phyloP scores from a whole-genome alignment of 1,284 basidiomycete genomes.

The Erythrobasidium hasegawianum region DNA sequence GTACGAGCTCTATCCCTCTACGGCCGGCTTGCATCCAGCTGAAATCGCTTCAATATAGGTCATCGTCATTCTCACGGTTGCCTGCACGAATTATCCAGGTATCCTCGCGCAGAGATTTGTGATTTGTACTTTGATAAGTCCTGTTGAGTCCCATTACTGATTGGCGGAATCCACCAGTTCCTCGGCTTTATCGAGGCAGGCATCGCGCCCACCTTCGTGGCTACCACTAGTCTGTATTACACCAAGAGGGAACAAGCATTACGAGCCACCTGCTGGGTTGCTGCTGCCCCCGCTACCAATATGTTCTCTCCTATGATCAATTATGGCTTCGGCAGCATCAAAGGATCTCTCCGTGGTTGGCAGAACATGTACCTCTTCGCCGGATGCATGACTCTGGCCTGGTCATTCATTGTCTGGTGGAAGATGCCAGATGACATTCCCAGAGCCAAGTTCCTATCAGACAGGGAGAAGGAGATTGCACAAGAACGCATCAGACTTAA shows the following conservation, averaged over 20 bases:
- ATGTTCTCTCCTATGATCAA: conserved; percentile 26
- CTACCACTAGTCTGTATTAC: conserved; percentile 18
- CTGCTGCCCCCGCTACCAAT: conserved; percentile 21
- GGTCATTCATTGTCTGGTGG: conserved; percentile 25
- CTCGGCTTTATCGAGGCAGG: conserved; percentile 28
- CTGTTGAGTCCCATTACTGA: no score
- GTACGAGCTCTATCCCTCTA: background rate
- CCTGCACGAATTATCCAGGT: conserved; percentile 21
- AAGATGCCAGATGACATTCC: conserved; percentile 21
- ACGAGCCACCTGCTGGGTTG: conserved; percentile 19
- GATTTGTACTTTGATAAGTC: no score
- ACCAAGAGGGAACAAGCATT: conserved; percentile 30
- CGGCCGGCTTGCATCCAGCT: no score
- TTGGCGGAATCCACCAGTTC: background rate
- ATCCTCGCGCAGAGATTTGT: conserved; percentile 20
- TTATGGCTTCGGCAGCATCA: conserved; percentile 16
- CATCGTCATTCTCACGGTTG: conserved; percentile 2
- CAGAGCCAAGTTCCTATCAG: conserved; percentile 14
- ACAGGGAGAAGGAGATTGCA: conserved; percentile 21
- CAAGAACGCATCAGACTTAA: conserved; percentile 11
- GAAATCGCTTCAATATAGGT: no score
- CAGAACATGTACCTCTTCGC: conserved; percentile 29
- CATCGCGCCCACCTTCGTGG: conserved; percentile 22
- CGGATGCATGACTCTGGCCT: conserved; percentile 13
- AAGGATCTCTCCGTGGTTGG: conserved; percentile 9